Evolutionary conservation across 1,284 basidiomycete genomes (phyloP).

Genomic region (Boletus holoroseus): DNA sequence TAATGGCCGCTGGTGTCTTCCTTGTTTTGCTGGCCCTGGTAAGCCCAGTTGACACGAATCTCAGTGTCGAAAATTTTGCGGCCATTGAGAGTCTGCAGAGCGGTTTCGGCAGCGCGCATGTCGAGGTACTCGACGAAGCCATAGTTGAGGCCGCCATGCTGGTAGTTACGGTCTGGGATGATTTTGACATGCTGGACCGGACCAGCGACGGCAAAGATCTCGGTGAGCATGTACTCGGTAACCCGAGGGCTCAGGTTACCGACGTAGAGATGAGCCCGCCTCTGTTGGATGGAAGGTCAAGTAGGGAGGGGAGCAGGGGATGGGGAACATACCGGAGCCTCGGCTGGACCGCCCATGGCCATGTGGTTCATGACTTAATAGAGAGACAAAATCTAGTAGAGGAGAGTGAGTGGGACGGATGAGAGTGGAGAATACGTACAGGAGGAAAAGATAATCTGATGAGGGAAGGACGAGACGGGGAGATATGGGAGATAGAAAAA

Average conservation of each 20-base stretch:
- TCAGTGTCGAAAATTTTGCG: constrained; percentile 98
- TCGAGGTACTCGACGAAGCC: constrained; percentile 98
- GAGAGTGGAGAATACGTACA: constrained; percentile 33
- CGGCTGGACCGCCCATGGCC: constrained; percentile 60
- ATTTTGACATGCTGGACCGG: constrained; percentile 97
- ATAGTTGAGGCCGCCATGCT: constrained; percentile 96
- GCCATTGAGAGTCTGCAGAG: constrained; percentile 93
- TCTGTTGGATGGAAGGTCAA: constrained; percentile 39
- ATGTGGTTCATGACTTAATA: constrained; percentile 75
- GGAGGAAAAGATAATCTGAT: constrained; percentile 40
- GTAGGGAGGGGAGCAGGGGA: constrained; percentile 26
- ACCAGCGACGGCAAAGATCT: constrained; percentile 94
- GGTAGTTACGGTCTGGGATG: constrained; percentile 96
- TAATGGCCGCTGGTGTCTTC: constrained; percentile 94
- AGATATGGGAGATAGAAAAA: constrained; percentile 35
- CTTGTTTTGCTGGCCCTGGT: constrained; percentile 93
- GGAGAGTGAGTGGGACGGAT: neutral
- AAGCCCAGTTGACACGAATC: constrained; percentile 97
- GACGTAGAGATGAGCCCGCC: constrained; percentile 92
- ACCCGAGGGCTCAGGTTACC: constrained; percentile 94
- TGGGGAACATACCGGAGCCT: constrained; percentile 61
- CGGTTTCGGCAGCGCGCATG: constrained; percentile 95
- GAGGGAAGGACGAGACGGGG: constrained; percentile 36
- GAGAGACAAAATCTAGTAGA: constrained; percentile 26
- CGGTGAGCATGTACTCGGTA: constrained; percentile 90